A percentile compares a stretch with the other conserved stretches of the same genome.
Conservation (phyloP, 495 filamentous ascomycete genomes). For the Hyaloscypha finlandica region DNA sequence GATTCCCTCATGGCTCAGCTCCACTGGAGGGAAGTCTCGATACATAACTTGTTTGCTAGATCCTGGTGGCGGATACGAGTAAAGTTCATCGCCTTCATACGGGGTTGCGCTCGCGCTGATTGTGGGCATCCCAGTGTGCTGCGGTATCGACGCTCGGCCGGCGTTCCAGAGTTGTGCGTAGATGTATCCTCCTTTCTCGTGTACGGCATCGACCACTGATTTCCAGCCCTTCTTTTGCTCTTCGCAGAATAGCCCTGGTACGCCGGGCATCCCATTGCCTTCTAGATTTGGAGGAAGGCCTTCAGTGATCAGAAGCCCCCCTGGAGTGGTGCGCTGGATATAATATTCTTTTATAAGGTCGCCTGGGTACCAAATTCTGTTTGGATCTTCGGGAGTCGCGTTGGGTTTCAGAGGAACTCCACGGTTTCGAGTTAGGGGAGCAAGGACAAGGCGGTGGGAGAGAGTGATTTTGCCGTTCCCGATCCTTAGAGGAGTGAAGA, state of each 20-base stretch:
- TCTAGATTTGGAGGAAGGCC: slow-evolving; percentile 53
- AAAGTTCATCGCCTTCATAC: slow-evolving; percentile 22
- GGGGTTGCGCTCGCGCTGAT: slow-evolving; percentile 20
- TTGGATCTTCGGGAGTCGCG: slow-evolving; percentile 16
- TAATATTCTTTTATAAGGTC: slow-evolving; percentile 57
- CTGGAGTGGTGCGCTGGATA: slow-evolving; percentile 52
- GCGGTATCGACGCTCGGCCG: slow-evolving; percentile 50
- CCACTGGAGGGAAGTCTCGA: slow-evolving; percentile 46
- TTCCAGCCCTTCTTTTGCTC: slow-evolving; percentile 53
- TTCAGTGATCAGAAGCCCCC: slow-evolving; percentile 57
- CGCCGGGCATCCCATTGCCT: slow-evolving; percentile 49
- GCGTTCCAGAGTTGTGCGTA: slow-evolving; percentile 56
- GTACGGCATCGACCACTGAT: slow-evolving; percentile 53
- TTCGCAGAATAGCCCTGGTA: slow-evolving; percentile 51
- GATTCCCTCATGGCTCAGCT: slow-evolving; percentile 49
- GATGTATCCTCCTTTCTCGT: slow-evolving; percentile 52
- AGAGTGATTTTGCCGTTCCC: slow-evolving; percentile 49
- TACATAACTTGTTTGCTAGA: slow-evolving; percentile 39
- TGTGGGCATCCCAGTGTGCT: slow-evolving; percentile 40
- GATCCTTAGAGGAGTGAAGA: slow-evolving; percentile 58
- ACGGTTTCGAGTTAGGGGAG: slow-evolving; percentile 57
- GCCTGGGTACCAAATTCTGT: slow-evolving; percentile 38
- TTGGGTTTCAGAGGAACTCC: slow-evolving; percentile 34
- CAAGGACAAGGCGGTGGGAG: slow-evolving; percentile 55
- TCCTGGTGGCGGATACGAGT: slow-evolving; percentile 25